Conservation (phyloP, 2,329 filamentous ascomycete species). For the Hirsutella rhossiliensis region DNA sequence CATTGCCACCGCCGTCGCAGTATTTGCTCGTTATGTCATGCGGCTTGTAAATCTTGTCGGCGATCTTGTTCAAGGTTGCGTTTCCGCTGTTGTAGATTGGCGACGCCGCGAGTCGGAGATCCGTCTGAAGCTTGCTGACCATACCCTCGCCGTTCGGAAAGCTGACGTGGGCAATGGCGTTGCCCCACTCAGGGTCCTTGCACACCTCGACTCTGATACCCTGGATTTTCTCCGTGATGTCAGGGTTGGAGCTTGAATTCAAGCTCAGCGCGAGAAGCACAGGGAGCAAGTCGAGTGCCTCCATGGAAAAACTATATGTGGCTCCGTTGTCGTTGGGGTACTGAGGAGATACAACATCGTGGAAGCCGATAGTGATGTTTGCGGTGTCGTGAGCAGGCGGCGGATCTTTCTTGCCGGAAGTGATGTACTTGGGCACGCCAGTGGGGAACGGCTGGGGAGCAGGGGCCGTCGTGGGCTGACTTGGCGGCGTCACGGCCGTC, state of each 20-base stretch:
- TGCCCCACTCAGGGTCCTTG: constrained; percentile 60
- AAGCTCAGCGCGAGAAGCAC: background rate
- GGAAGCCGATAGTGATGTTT: constrained; percentile 39
- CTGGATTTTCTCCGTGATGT: constrained; percentile 34
- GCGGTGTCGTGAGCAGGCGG: constrained; percentile 50
- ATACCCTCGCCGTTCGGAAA: constrained; percentile 51
- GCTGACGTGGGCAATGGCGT: constrained; percentile 57
- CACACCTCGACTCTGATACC: constrained; percentile 66
- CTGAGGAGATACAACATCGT: background rate
- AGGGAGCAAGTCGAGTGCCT: constrained; percentile 58
- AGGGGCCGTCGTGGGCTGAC: constrained; percentile 24
- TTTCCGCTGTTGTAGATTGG: too few relatives aligned
- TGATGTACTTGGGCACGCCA: constrained; percentile 61
- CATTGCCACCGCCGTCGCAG: constrained; percentile 25
- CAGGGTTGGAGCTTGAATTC: too few relatives aligned
- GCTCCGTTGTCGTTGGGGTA: constrained; percentile 51
- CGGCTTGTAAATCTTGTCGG: constrained; percentile 76
- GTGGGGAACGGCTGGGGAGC: constrained; percentile 46
- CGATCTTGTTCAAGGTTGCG: too few relatives aligned
- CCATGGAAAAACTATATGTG: constrained; percentile 77
- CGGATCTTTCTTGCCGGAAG: constrained; percentile 46
- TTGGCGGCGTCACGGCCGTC: constrained; percentile 18
- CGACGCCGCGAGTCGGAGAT: constrained; percentile 62
- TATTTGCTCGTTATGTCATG: constrained; percentile 22
- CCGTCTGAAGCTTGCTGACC: constrained; percentile 53